phyloP scores from a whole-genome alignment of 1,139 yeast species.

The Suhomyces anneliseae region DNA sequence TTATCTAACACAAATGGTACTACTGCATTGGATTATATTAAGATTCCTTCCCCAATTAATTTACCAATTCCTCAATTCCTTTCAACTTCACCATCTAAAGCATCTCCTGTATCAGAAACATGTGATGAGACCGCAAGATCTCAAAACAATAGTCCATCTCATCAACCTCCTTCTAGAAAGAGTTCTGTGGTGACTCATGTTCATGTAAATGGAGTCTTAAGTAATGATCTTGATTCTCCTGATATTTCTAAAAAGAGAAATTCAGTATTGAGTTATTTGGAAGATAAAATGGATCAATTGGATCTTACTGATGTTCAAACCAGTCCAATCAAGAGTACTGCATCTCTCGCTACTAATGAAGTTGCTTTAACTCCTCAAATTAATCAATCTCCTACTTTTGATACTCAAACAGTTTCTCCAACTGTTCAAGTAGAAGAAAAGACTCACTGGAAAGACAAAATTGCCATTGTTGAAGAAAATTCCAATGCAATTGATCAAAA shows the following conservation, averaged over 20 bases:
- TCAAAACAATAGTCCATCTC: conserved; percentile 12
- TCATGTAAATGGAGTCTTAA: conserved; percentile 49
- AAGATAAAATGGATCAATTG: conserved; percentile 47
- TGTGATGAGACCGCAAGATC: conserved; percentile 12
- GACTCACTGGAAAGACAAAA: conserved; percentile 8
- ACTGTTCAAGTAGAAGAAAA: conserved; percentile 6
- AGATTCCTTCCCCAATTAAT: conserved; percentile 32
- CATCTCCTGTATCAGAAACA: conserved; percentile 19
- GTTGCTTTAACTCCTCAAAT: conserved; percentile 30
- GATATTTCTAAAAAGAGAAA: conserved; percentile 37
- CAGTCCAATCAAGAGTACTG: conserved; percentile 21
- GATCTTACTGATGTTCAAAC: conserved; percentile 34
- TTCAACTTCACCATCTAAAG: conserved; percentile 40
- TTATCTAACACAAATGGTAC: conserved; percentile 21
- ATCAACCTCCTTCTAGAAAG: conserved; percentile 31
- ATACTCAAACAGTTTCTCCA: conserved; percentile 20
- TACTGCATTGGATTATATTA: conserved; percentile 32
- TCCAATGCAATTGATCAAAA: conserved; percentile 1
- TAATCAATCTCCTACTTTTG: conserved; percentile 32
- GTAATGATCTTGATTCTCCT: conserved; percentile 29
- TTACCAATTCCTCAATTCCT: conserved; percentile 38
- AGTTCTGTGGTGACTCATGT: conserved; percentile 48
- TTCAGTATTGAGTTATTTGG: conserved; percentile 47
- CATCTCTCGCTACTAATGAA: conserved; percentile 11
- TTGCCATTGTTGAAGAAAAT: conserved; percentile 4